Base-by-base conservation (phyloP, 192 early-diverging fungal species). In the Kickxella alabastrina region DNA sequence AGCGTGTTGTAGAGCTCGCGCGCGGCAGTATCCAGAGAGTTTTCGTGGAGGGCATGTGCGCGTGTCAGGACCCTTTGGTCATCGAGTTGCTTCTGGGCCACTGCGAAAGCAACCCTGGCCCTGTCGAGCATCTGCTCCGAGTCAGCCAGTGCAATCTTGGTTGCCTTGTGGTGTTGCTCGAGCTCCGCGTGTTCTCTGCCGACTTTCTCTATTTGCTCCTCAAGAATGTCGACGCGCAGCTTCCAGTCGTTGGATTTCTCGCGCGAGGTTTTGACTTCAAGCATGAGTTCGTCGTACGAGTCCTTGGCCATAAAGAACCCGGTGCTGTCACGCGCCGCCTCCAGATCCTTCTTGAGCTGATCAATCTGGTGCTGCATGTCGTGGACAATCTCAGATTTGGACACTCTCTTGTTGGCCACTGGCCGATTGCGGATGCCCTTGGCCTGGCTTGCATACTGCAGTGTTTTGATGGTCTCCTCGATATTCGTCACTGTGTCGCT, bases 291-390 rank as follows among this genome's bases (percentile, higher is more conserved):
- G 34, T 78, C 63, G 37, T 77, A 88, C 14, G 79, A 81, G 51
- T 93, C 81, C 10, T 59, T 62, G 0, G 87, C 72, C 42, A 95
- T 60, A 46, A 78, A 95, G 39, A 94, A 83, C 0, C 95, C 95
- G 37, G 85, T 86, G 47, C 86, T 88, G 6, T 93, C 89, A 12
- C 92, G 82, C 0, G 90, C 77, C 0, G 89, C 91, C 42, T 78
- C 70, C 49, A 98, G 62, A 43, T 96, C 92, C 3, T 75, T 59
- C 54, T 85, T 82, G 6, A 96, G 79, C 24, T 86, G 77, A 43
- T 92, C 89, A 36, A 95, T 92, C 44, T 90, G 79, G 24, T 65
- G 47, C 37, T 83, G 80, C 69, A 92, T 89, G 27, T 92, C 91
- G 35, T 85, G 80, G 25, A 97, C 78, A 19, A 94, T 79, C 1